Conservation (phyloP, 257 asterid species). For the Paulownia fortunei region DNA sequence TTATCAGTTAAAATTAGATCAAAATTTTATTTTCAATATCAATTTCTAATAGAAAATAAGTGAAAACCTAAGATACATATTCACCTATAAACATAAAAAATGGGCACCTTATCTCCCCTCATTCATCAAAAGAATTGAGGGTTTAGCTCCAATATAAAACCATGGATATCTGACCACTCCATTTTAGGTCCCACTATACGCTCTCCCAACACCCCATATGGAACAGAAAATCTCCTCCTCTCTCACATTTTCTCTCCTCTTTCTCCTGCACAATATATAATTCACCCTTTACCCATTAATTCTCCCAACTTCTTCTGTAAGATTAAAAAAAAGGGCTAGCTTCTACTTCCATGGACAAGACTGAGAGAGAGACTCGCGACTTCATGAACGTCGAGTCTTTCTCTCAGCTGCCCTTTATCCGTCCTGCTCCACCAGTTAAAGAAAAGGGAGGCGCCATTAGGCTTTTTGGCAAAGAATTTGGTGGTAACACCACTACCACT, state of each 20-base stretch:
- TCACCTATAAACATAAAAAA: not conserved
- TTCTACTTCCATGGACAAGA: constrained; percentile 56
- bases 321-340: not conserved
- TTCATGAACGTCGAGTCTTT: constrained; percentile 83
- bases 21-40: too few relatives aligned
- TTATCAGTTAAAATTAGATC: too few relatives aligned
- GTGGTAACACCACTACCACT: not conserved
- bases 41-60: too few relatives aligned
- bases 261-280: not conserved
- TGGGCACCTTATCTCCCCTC: constrained; percentile 23
- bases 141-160: constrained; percentile 44
- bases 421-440: constrained; percentile 50
- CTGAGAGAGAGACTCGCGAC: constrained; percentile 66
- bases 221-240: constrained; percentile 13
- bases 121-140: constrained; percentile 32
- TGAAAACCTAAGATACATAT: not conserved
- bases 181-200: constrained; percentile 42
- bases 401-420: constrained; percentile 85
- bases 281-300: not conserved
- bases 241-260: too few relatives aligned
- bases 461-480: constrained; percentile 77
- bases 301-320: not conserved
- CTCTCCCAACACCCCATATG: constrained; percentile 12
- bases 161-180: constrained; percentile 45
- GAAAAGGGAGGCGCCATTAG: constrained; percentile 53